phyloP scores from a whole-genome alignment of 441 rosid genomes.

The Arabidopsis hybrid region DNA sequence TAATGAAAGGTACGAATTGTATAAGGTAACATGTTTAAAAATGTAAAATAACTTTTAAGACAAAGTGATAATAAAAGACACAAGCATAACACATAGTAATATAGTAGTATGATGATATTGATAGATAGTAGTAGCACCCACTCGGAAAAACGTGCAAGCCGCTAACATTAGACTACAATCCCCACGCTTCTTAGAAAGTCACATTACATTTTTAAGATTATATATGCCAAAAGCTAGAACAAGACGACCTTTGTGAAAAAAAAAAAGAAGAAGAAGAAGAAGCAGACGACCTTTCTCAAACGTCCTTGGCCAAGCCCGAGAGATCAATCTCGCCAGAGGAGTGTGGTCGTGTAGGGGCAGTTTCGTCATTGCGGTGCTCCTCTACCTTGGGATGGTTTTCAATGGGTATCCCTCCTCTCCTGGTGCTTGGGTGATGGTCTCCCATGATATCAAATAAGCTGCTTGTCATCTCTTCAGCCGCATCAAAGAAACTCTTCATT shows the following conservation, averaged over 20 bases:
- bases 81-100: not conserved
- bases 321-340: conserved; percentile 58
- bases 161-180: conserved; percentile 19
- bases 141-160: conserved; percentile 37
- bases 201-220: not conserved
- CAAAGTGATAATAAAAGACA: not conserved
- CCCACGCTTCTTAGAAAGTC: conserved; percentile 23
- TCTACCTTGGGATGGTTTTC: conserved; percentile 52
- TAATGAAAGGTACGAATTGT: not conserved
- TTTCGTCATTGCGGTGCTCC: conserved; percentile 21
- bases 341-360: conserved; percentile 27
- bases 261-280: not conserved
- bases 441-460: conserved; percentile 58
- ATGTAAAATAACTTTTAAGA: too few relatives aligned
- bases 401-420: conserved; percentile 60
- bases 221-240: not conserved
- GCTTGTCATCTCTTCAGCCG: conserved; percentile 73
- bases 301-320: conserved; percentile 78
- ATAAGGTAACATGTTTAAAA: too few relatives aligned
- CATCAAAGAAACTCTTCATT: conserved; percentile 62
- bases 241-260: too few relatives aligned
- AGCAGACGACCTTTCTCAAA: conserved; percentile 48
- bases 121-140: not conserved
- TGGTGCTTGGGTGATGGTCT: conserved; percentile 36
- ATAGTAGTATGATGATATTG: not conserved